Evolutionary conservation across 2,329 filamentous ascomycete genomes (phyloP).

Genomic region (Arthroderma uncinatum): DNA sequence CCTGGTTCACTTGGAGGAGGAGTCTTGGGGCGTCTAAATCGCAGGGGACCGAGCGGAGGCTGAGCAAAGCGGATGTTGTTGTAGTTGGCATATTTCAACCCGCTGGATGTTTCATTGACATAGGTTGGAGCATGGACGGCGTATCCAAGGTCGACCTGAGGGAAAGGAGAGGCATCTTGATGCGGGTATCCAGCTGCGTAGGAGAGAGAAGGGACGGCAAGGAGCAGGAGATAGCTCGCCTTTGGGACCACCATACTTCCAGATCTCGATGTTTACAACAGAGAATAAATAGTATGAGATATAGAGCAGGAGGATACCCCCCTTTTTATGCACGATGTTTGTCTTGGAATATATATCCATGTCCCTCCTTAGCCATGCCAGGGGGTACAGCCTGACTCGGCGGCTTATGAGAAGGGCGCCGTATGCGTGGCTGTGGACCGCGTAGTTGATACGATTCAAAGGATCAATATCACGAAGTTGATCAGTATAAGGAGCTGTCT

Average conservation of each 20-base stretch:
- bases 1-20: constrained; percentile 7
- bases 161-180: constrained; percentile 2
- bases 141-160: constrained; percentile 13
- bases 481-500: not conserved
- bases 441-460: not conserved
- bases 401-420: not conserved
- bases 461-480: not conserved
- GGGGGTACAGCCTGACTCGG: not conserved
- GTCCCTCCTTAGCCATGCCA: not conserved
- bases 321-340: not conserved
- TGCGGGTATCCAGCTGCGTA: not conserved
- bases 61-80: constrained; percentile 16
- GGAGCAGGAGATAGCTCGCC: not conserved
- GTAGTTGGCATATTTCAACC: constrained; percentile 10
- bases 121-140: constrained; percentile 10
- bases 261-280: not conserved
- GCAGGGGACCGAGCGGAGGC: constrained; percentile 8
- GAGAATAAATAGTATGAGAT: not conserved
- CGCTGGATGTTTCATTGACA: constrained; percentile 6
- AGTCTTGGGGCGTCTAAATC: constrained; percentile 11
- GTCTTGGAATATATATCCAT: not conserved
- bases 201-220: not conserved
- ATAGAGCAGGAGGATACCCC: not conserved
- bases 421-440: constrained; percentile 1
- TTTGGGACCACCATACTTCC: not conserved